These are phyloP conservation scores for Fusarium sp. DNA, from an alignment of 2,329 filamentous ascomycete species.

Conservation along the genomic window DNA sequence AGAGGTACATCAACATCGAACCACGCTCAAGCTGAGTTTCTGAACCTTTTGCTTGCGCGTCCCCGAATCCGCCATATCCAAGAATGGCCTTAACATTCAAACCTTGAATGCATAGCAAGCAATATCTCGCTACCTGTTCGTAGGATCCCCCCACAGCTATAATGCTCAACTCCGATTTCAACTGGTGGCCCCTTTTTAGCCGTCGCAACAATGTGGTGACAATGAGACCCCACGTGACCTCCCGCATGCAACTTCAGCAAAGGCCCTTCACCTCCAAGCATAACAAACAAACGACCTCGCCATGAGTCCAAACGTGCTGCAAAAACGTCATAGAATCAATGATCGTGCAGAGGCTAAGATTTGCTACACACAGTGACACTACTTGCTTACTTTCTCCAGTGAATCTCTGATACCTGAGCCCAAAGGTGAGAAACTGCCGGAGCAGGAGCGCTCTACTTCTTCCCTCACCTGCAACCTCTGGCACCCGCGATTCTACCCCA, in stretches of 20 bases:
- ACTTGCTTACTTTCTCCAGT: background rate
- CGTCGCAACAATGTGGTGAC: background rate
- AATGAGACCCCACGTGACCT: background rate
- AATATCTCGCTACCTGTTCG: background rate
- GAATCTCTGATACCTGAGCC: background rate
- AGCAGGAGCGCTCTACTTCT: background rate
- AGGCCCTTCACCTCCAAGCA: background rate
- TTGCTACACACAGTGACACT: background rate
- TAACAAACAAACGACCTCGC: background rate
- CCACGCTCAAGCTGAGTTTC: background rate
- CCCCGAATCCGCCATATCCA: background rate
- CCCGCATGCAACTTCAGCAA: background rate
- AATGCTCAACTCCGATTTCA: background rate
- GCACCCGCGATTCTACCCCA: background rate
- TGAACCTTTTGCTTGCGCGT: background rate
- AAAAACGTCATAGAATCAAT: background rate
- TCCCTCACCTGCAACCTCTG: background rate
- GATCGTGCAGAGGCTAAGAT: background rate
- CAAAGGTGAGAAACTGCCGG: background rate
- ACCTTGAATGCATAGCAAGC: background rate
- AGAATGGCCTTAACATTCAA: background rate
- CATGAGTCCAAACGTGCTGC: background rate
- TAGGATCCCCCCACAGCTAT: background rate
- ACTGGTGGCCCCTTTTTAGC: conserved; percentile 1
- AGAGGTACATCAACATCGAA: background rate